These are phyloP conservation scores for Phanerodontia chrysosporium DNA, from an alignment of 768 basidiomycete genomes.

Conservation along the genomic window DNA sequence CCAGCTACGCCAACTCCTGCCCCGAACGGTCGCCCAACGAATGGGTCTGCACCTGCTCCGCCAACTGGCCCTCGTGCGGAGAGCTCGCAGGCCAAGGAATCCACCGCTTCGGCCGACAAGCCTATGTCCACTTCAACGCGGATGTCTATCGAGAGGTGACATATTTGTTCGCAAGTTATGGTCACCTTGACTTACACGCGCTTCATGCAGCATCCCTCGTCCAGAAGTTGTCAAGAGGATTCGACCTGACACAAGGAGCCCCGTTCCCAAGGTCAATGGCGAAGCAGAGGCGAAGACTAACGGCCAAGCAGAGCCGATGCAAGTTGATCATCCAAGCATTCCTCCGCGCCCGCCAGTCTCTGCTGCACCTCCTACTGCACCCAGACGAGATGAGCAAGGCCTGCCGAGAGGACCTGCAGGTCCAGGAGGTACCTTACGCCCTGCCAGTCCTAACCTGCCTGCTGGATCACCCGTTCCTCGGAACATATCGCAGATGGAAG, in stretches of 20 bases:
- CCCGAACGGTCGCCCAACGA: conserved; percentile 11
- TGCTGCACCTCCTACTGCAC: conserved; percentile 3
- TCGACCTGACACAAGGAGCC: conserved; percentile 32
- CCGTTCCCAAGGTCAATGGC: conserved; percentile 14
- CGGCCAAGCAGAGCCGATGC: conserved; percentile 31
- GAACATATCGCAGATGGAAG: conserved; percentile 12
- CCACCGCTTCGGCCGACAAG: conserved; percentile 27
- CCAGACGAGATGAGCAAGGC: conserved; percentile 4
- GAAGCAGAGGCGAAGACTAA: neutral
- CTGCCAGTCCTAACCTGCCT: neutral
- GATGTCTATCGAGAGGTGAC: conserved; percentile 63
- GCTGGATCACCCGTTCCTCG: conserved; percentile 2
- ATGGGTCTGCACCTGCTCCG: conserved; percentile 15
- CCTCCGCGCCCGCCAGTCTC: neutral
- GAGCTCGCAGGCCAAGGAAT: conserved; percentile 26
- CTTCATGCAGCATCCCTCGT: conserved; percentile 56
- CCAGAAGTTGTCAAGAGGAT: conserved; percentile 77
- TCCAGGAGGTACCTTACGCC: neutral
- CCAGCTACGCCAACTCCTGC: conserved; percentile 9
- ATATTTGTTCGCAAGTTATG: too few relatives aligned
- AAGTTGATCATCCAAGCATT: conserved; percentile 24
- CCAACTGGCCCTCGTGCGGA: conserved; percentile 63
- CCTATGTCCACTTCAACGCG: conserved; percentile 38
- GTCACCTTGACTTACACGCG: conserved; percentile 6
- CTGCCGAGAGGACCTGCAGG: conserved; percentile 6